Evolutionary conservation across 2,329 filamentous ascomycete genomes (phyloP).

Genomic region (Ascosphaera apis): DNA sequence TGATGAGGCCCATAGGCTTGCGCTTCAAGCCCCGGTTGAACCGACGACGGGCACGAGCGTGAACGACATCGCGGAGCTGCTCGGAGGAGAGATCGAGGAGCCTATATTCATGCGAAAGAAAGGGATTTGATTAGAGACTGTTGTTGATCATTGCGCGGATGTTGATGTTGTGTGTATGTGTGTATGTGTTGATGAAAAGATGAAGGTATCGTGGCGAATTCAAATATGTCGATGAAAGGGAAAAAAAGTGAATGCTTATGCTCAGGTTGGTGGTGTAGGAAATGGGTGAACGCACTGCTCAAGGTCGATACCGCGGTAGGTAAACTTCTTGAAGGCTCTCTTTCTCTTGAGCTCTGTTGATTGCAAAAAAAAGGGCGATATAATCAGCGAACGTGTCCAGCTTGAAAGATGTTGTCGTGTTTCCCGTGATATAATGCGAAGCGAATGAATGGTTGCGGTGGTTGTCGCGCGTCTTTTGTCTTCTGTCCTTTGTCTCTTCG

Average conservation of each 20-base stretch:
- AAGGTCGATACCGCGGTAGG: conserved; percentile 97
- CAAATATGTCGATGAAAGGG: too few relatives aligned
- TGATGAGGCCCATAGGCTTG: conserved; percentile 99
- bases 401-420: too few relatives aligned
- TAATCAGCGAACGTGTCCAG: conserved; percentile 7
- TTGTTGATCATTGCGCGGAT: conserved; percentile 10
- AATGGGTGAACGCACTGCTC: too few relatives aligned
- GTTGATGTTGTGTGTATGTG: conserved; percentile 3
- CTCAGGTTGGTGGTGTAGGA: too few relatives aligned
- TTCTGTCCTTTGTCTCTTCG: too few relatives aligned
- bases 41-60: conserved; percentile 91
- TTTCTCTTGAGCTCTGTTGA: conserved; percentile 86
- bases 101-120: conserved; percentile 27
- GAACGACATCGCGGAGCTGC: conserved; percentile 97
- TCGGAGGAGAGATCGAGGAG: conserved; percentile 97
- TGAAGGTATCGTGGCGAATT: too few relatives aligned
- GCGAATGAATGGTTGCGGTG: too few relatives aligned
- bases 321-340: conserved; percentile 99
- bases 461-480: too few relatives aligned
- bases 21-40: conserved; percentile 99
- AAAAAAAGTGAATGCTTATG: too few relatives aligned
- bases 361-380: too few relatives aligned
- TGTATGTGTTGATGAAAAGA: conserved; percentile 1
- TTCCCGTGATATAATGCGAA: too few relatives aligned
- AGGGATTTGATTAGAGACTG: conserved; percentile 8